A percentile compares a stretch with the other conserved stretches of the same genome.
Conservation (phyloP, 139 green algal genomes). For the Medakamo hakoo region DNA sequence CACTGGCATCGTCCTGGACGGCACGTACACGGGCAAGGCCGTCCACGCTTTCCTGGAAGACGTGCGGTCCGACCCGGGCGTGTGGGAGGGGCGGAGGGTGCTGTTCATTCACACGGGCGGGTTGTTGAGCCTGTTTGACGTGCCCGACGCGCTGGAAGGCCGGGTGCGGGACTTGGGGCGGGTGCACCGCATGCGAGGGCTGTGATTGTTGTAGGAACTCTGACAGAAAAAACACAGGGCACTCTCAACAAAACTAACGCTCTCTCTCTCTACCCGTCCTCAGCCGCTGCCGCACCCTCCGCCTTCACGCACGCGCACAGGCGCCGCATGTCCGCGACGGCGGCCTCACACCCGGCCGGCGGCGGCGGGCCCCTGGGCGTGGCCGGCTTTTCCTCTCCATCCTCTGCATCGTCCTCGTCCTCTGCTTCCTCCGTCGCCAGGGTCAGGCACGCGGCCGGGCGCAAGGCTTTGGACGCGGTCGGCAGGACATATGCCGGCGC, state of each 20-base stretch:
- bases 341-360: conserved; percentile 1
- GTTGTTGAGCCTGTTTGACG: conserved; percentile 84
- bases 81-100: conserved; percentile 51
- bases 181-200: neutral
- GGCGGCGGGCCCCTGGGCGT: no score
- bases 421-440: no score
- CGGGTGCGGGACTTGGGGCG: conserved; percentile 1
- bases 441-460: conserved; percentile 30
- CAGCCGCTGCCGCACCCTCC: neutral
- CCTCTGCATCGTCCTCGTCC: neutral
- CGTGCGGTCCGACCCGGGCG: conserved; percentile 37
- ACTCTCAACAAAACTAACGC: neutral
- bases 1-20: conserved; percentile 46
- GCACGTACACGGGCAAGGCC: conserved; percentile 85
- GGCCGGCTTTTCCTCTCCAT: no score
- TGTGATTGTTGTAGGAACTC: neutral
- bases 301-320: conserved; percentile 14
- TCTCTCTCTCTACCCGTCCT: no score
- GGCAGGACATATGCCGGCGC: conserved; percentile 16
- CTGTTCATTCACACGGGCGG: conserved; percentile 84
- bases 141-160: conserved; percentile 54
- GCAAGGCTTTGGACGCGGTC: conserved; percentile 19
- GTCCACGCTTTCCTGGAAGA: conserved; percentile 45
- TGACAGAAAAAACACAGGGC: neutral
- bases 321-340: conserved; percentile 10